Evolutionary conservation across 495 filamentous ascomycete species (phyloP).

Genomic region (Penicillium angulare): DNA sequence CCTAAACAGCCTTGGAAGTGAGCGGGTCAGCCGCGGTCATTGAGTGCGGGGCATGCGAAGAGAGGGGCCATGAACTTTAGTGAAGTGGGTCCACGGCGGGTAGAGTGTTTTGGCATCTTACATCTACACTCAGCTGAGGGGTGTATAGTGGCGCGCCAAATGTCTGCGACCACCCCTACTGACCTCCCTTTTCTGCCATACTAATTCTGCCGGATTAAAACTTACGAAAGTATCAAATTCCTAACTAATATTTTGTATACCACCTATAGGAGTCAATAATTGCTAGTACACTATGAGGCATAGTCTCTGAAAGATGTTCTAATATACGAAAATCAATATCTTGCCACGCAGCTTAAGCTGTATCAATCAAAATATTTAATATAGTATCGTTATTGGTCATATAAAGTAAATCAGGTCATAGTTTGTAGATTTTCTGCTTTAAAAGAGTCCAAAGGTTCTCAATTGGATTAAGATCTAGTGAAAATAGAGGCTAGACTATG

Average conservation of each 20-base stretch:
- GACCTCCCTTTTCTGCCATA: neutral
- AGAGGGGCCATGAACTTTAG: too few relatives aligned
- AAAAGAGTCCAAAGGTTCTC: constrained; percentile 21
- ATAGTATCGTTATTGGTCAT: constrained; percentile 1
- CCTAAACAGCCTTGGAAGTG: too few relatives aligned
- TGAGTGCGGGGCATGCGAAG: too few relatives aligned
- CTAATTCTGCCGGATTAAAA: neutral
- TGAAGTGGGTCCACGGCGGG: too few relatives aligned
- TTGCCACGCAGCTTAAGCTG: constrained; percentile 2
- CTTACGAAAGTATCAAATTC: too few relatives aligned
- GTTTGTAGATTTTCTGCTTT: constrained; percentile 13
- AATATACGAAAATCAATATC: neutral
- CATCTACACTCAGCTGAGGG: too few relatives aligned
- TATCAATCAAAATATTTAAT: neutral
- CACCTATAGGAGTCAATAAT: constrained; percentile 1
- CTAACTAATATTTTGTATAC: constrained; percentile 7
- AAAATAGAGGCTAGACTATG: constrained; percentile 10
- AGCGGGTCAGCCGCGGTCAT: too few relatives aligned
- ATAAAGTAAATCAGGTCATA: neutral
- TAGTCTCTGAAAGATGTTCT: constrained; percentile 1
- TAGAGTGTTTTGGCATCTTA: too few relatives aligned
- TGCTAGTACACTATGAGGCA: constrained; percentile 1
- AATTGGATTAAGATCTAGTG: constrained; percentile 13
- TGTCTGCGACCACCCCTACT: too few relatives aligned
- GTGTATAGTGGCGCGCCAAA: too few relatives aligned